Percentiles rank a stretch among this genome's conserved stretches.
phyloP scores from a whole-genome alignment of 495 filamentous ascomycete genomes.

The Penicillium manginii region DNA sequence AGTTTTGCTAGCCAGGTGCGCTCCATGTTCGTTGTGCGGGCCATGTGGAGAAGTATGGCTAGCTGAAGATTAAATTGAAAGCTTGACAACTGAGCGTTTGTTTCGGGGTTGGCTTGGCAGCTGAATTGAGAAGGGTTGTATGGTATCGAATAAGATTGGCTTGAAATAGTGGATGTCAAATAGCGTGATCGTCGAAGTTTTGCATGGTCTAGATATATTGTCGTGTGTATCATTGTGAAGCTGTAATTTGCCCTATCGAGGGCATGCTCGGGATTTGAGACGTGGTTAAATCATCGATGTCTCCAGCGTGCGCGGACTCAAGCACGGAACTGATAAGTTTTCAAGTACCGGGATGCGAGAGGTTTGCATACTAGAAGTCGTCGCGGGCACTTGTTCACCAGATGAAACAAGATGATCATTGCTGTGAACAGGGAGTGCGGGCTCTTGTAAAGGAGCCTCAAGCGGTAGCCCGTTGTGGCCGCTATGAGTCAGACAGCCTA shows the following conservation, averaged over 20 bases:
- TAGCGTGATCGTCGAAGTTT: too few species aligned
- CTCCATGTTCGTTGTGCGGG: too few species aligned
- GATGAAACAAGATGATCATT: conserved; percentile 7
- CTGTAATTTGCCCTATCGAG: not conserved
- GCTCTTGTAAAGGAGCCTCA: conserved; percentile 18
- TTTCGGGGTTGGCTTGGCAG: too few species aligned
- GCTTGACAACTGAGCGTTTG: too few species aligned
- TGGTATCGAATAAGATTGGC: too few species aligned
- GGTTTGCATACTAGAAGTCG: conserved; percentile 6
- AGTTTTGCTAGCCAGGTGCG: too few species aligned
- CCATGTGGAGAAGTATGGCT: too few species aligned
- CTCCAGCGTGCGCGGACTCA: conserved; percentile 27
- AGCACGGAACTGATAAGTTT: conserved; percentile 23
- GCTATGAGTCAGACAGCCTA: conserved; percentile 55
- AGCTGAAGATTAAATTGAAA: too few species aligned
- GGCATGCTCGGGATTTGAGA: not conserved
- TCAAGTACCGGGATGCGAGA: conserved; percentile 24
- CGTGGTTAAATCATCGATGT: conserved; percentile 29
- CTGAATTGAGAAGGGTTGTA: too few species aligned
- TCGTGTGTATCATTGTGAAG: not conserved
- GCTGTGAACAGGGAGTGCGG: not conserved
- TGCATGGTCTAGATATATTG: not conserved
- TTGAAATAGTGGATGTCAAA: too few species aligned
- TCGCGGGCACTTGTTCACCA: not conserved
- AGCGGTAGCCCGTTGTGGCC: conserved; percentile 47